Conservation (phyloP, 1,284 basidiomycete species). For the Ustilago lituana region DNA sequence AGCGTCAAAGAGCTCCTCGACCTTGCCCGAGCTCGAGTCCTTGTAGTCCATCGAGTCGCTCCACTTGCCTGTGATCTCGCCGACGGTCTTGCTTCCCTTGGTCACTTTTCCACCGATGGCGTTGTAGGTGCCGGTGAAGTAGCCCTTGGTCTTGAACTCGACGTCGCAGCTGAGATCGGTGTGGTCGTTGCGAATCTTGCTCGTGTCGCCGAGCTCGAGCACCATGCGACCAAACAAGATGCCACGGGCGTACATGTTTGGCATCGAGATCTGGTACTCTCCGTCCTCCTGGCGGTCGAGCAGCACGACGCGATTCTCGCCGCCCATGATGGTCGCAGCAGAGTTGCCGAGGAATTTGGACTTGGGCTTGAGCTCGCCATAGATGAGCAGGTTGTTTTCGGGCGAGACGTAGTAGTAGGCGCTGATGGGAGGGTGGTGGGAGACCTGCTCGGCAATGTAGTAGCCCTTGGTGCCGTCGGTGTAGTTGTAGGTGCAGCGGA, state of each 20-base stretch:
- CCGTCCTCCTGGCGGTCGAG: constrained; percentile 62
- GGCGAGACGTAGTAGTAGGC: constrained; percentile 97
- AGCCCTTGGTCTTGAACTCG: constrained; percentile 98
- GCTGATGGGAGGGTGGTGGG: constrained; percentile 92
- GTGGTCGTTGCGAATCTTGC: constrained; percentile 83
- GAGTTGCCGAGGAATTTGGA: constrained; percentile 92
- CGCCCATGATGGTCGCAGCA: constrained; percentile 78
- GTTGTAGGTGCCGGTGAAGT: constrained; percentile 97
- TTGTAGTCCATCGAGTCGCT: constrained; percentile 89
- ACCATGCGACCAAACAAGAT: constrained; percentile 99
- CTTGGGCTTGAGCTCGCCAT: constrained; percentile 94
- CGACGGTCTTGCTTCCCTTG: constrained; percentile 76
- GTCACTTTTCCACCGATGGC: constrained; percentile 84
- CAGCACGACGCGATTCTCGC: constrained; percentile 75
- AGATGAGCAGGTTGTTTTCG: constrained; percentile 79
- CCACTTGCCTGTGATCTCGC: constrained; percentile 92
- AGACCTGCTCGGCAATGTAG: constrained; percentile 93
- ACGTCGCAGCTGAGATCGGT: constrained; percentile 82
- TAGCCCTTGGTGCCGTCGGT: constrained; percentile 88
- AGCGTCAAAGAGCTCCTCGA: constrained; percentile 85
- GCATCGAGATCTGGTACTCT: constrained; percentile 65
- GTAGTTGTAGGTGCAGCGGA: constrained; percentile 94
- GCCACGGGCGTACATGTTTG: constrained; percentile 81
- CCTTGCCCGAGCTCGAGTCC: constrained; percentile 72
- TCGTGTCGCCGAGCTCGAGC: constrained; percentile 90